These are phyloP conservation scores for Monilinia fructicola DNA, from an alignment of 2,329 filamentous ascomycete genomes.

Conservation along the genomic window DNA sequence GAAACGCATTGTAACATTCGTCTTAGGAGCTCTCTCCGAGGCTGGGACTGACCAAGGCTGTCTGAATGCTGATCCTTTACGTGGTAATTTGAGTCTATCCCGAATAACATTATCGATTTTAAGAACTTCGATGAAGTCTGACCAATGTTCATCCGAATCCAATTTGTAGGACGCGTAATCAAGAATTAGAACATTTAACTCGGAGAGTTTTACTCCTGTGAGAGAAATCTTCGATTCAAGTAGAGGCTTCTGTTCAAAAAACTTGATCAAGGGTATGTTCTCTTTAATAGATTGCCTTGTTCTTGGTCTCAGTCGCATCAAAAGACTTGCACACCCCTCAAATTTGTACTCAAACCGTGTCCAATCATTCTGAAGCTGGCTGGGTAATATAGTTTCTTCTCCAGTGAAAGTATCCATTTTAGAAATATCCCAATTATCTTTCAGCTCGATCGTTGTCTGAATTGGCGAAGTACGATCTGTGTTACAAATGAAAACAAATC, in stretches of 20 bases:
- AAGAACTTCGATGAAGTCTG: slow-evolving; percentile 34
- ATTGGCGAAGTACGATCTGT: slow-evolving; percentile 33
- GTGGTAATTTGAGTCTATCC: slow-evolving; percentile 32
- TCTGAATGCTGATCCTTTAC: slow-evolving; percentile 35
- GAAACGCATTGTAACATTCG: slow-evolving; percentile 34
- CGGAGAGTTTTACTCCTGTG: slow-evolving; percentile 32
- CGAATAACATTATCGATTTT: slow-evolving; percentile 40
- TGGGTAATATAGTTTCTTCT: slow-evolving; percentile 20
- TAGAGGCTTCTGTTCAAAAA: not conserved
- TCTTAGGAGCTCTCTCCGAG: slow-evolving; percentile 30
- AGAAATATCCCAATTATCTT: slow-evolving; percentile 37
- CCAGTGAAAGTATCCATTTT: slow-evolving; percentile 39
- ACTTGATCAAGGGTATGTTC: not conserved
- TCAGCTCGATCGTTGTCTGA: slow-evolving; percentile 33
- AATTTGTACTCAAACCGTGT: slow-evolving; percentile 36
- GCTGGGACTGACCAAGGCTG: slow-evolving; percentile 38
- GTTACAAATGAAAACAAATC: slow-evolving; percentile 41
- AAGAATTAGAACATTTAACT: slow-evolving; percentile 40
- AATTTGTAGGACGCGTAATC: slow-evolving; percentile 39
- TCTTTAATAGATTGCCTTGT: not conserved
- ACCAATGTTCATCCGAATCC: slow-evolving; percentile 30
- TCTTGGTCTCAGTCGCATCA: slow-evolving; percentile 33
- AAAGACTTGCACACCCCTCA: slow-evolving; percentile 39
- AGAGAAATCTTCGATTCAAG: slow-evolving; percentile 20
- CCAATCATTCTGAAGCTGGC: slow-evolving; percentile 29